phyloP scores from a whole-genome alignment of 2,329 filamentous ascomycete species.

The Botrytis sinoallii region DNA sequence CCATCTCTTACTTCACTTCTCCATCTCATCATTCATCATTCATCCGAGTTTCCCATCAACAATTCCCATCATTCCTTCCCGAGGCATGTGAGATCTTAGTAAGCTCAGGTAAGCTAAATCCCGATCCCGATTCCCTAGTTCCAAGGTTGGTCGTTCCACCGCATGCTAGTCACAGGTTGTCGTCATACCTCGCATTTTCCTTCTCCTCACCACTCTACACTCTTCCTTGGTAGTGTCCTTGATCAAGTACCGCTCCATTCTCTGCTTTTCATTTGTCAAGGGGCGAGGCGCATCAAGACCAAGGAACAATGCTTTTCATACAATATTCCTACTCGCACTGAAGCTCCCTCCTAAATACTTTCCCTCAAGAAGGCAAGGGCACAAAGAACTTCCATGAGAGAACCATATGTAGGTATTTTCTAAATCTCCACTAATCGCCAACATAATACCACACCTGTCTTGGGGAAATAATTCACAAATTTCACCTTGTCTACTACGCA shows the following conservation, averaged over 20 bases:
- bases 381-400: neutral
- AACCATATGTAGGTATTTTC: neutral
- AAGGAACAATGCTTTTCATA: neutral
- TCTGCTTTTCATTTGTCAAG: neutral
- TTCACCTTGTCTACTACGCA: too few species aligned
- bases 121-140: neutral
- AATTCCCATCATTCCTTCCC: neutral
- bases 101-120: neutral
- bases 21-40: neutral
- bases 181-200: neutral
- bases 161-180: neutral
- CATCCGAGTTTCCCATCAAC: neutral
- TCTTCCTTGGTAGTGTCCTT: neutral
- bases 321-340: neutral
- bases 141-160: neutral
- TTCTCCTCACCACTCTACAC: neutral
- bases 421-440: neutral
- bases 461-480: neutral
- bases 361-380: neutral
- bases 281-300: neutral
- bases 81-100: neutral
- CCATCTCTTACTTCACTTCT: neutral
- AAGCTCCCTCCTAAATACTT: neutral
- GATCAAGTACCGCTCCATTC: neutral
- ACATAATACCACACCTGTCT: neutral